Evolutionary conservation across 75 land plant genomes (phyloP), one percentile per base, ranked within the genome.

Genomic region (Pinus albicaulis): DNA sequence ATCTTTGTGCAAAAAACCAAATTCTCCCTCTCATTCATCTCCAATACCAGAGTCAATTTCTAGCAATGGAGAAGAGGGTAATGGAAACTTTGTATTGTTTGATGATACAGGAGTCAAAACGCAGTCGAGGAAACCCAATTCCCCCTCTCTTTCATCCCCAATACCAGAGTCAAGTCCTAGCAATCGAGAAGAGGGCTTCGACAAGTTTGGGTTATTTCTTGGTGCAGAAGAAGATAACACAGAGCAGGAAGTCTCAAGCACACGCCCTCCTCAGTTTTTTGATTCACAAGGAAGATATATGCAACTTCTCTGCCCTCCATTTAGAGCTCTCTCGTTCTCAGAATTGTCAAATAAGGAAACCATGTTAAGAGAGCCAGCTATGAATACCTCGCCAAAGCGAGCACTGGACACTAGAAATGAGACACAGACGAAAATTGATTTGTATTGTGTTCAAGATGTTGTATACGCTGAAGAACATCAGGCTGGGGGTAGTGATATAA

Each of bases 281-380:
- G 68, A 64, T 31, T 64, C 68, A 31, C 68, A 64, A 31, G 68
- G 68, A 31, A 31, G 68, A 38, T 28, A 23, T 15, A 64, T 64
- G 68, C 17, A 64, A 15, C 68, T 64, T 64, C 68, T 64, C 41
- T 17, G 41, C 20, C 68, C 38, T 7, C 68, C 68, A 64, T 64
- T 31, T 31, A 64, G 68, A 31, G 19, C 68, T 64, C 68, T 34
- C 20, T 28, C 68, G 68, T 6, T 64, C 38, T 31, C 68, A 31
- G 34, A 4, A 31, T 64, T 31, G n/a, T 6, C 28, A 10, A 7
- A 64, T 31, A 64, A 31, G 68, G 68, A 64, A 64, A 14, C 20
- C 38, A 64, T 28, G 19, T 64, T 20, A 31, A 36, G 16, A 64
- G 19, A 64, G 7, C 11, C 65, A 62, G 17, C 20, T 5, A 31